Evolutionary conservation across 352 stramenopile genomes (phyloP).

Genomic region (Phytopythium cucurbitacearum): DNA sequence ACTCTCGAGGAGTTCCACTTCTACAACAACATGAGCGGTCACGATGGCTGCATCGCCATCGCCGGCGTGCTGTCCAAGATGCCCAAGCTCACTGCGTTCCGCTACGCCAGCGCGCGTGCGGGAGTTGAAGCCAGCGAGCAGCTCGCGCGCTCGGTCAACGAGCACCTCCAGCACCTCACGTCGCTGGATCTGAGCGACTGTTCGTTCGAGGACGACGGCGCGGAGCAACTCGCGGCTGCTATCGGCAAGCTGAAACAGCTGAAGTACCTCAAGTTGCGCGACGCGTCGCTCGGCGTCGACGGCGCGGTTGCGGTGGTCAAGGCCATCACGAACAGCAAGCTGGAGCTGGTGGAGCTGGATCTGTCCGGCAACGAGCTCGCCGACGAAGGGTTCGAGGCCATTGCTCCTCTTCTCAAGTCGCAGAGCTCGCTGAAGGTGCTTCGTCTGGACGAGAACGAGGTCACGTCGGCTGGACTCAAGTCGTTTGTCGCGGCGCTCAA

Average conservation of each 20-base stretch:
- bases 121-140: slow-evolving; percentile 44
- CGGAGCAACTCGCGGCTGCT: slow-evolving; percentile 58
- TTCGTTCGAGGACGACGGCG: slow-evolving; percentile 83
- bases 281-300: slow-evolving; percentile 84
- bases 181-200: slow-evolving; percentile 92
- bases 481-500: slow-evolving; percentile 24
- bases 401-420: slow-evolving; percentile 58
- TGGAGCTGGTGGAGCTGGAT: slow-evolving; percentile 78
- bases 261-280: slow-evolving; percentile 82
- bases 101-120: slow-evolving; percentile 64
- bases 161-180: slow-evolving; percentile 43
- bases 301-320: slow-evolving; percentile 67
- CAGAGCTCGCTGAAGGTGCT: slow-evolving; percentile 53
- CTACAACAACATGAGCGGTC: slow-evolving; percentile 86
- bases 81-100: slow-evolving; percentile 48
- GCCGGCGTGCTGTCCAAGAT: slow-evolving; percentile 47
- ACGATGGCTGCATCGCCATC: slow-evolving; percentile 57
- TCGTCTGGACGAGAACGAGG: slow-evolving; percentile 79
- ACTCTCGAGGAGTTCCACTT: slow-evolving; percentile 76
- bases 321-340: slow-evolving; percentile 50
- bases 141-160: slow-evolving; percentile 42
- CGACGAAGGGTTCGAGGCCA: slow-evolving; percentile 54
- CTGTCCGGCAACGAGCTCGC: slow-evolving; percentile 88
- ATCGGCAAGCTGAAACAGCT: slow-evolving; percentile 65
- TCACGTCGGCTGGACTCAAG: slow-evolving; percentile 55